phyloP scores from a whole-genome alignment of 306 rosid species.

The Arachis hypogaea region DNA sequence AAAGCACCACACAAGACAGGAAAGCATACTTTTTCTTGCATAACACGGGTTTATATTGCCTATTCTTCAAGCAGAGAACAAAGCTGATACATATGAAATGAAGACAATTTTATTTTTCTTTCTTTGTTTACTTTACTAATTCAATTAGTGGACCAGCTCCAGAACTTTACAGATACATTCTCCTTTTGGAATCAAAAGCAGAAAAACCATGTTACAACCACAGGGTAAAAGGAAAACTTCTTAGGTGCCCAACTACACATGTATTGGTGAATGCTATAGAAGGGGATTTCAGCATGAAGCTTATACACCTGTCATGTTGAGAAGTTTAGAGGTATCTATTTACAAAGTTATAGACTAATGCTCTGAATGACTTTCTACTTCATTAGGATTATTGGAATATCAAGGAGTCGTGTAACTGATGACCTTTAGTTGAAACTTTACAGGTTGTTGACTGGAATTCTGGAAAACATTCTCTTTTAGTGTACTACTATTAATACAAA shows the following conservation, averaged over 20 bases:
- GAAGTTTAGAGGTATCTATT: constrained; percentile 3
- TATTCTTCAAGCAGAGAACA: constrained; percentile 28
- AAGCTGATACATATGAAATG: constrained; percentile 4
- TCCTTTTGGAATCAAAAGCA: constrained; percentile 19
- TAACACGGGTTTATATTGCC: constrained; percentile 11
- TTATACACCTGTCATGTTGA: constrained; percentile 18
- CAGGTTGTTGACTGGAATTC: too few relatives aligned
- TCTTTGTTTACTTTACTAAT: not conserved
- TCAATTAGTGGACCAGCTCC: constrained; percentile 15
- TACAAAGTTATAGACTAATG: not conserved
- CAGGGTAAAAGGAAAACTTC: constrained; percentile 19
- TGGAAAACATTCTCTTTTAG: too few relatives aligned
- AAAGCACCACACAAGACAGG: not conserved
- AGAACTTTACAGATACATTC: not conserved
- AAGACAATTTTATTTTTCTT: constrained; percentile 3
- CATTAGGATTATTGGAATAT: constrained; percentile 9
- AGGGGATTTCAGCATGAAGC: constrained; percentile 15
- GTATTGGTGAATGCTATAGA: constrained; percentile 6
- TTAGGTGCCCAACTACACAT: constrained; percentile 6
- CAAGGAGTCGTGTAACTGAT: constrained; percentile 13
- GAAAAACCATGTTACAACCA: constrained; percentile 25
- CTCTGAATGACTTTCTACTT: constrained; percentile 1
- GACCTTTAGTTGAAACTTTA: not conserved
- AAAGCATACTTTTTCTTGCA: not conserved
- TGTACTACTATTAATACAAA: too few relatives aligned